These are phyloP conservation scores for Neonectria faginata DNA, from an alignment of 2,329 filamentous ascomycete genomes.

Conservation along the genomic window DNA sequence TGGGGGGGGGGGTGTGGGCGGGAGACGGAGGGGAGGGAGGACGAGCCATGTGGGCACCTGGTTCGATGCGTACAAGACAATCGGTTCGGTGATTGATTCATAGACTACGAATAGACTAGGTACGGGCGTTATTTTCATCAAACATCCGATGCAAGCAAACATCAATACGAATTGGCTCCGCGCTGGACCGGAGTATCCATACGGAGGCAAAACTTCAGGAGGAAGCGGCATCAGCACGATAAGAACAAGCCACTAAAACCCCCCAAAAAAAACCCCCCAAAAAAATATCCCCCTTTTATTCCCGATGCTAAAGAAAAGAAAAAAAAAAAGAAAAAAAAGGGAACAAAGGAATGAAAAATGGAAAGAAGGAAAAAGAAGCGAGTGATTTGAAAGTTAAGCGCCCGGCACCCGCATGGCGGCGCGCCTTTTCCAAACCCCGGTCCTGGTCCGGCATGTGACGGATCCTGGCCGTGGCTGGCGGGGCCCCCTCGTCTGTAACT, in stretches of 20 bases:
- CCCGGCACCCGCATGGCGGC: constrained; percentile 35
- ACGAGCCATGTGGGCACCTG: constrained; percentile 25
- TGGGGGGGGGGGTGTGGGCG: constrained; percentile 3
- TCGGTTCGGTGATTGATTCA: not conserved
- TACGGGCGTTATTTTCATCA: too few species aligned
- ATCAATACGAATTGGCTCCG: not conserved
- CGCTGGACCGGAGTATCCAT: not conserved
- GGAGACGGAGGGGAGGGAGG: not conserved
- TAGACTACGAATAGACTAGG: too few species aligned
- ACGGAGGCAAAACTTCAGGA: not conserved
- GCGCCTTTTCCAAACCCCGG: constrained; percentile 20
- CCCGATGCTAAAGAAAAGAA: too few species aligned
- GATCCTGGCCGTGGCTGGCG: constrained; percentile 10
- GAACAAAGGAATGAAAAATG: not conserved
- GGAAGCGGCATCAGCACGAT: too few species aligned
- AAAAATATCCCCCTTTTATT: too few species aligned
- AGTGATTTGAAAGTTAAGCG: constrained; percentile 32
- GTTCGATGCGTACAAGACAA: not conserved
- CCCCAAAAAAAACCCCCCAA: too few species aligned
- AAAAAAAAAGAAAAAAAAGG: too few species aligned
- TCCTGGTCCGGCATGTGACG: constrained; percentile 13
- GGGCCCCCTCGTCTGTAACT: not conserved
- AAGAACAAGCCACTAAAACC: too few species aligned
- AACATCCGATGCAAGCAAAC: constrained; percentile 15
- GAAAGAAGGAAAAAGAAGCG: not conserved